phyloP scores from a whole-genome alignment of 345 rosid genomes.

The Lepidium africanum region DNA sequence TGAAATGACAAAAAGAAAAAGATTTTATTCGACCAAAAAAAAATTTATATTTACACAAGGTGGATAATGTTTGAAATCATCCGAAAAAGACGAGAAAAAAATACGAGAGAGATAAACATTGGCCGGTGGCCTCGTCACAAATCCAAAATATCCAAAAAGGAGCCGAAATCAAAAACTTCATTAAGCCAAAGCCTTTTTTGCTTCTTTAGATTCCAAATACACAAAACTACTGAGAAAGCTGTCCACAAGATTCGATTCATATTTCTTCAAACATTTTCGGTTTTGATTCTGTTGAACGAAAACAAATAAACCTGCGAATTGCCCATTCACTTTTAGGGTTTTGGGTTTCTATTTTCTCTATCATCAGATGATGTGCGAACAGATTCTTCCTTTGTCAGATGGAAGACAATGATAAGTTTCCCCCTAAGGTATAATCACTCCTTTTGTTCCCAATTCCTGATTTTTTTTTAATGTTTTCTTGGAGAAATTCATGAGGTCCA shows the following conservation, averaged over 20 bases:
- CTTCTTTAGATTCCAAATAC: background rate
- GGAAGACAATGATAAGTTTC: slow-evolving; percentile 39
- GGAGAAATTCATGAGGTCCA: background rate
- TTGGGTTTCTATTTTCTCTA: background rate
- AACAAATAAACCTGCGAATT: background rate
- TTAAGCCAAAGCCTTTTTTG: slow-evolving; percentile 15
- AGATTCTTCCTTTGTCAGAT: slow-evolving; percentile 28
- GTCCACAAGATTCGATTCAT: slow-evolving; percentile 9
- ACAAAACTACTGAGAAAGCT: background rate
- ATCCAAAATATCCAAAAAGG: slow-evolving; percentile 11
- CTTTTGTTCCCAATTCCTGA: no score
- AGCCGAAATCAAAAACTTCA: background rate
- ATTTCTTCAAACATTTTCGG: background rate
- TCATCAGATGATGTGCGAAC: slow-evolving; percentile 25
- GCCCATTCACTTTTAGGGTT: slow-evolving; percentile 3
- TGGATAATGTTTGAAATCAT: slow-evolving; percentile 7
- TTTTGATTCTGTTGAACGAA: background rate
- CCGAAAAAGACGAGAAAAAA: background rate
- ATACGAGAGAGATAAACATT: slow-evolving; percentile 20
- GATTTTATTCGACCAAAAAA: no score
- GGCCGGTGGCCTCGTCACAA: slow-evolving; percentile 33
- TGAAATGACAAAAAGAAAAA: no score
- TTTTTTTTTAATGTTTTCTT: background rate
- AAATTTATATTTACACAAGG: background rate
- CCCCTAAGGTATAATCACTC: slow-evolving; percentile 30